A percentile compares a stretch with the other conserved stretches of the same genome.
These are phyloP conservation scores for Beauveria scarabaeidicola DNA, from an alignment of 2,329 filamentous ascomycete genomes.

Conservation along the genomic window DNA sequence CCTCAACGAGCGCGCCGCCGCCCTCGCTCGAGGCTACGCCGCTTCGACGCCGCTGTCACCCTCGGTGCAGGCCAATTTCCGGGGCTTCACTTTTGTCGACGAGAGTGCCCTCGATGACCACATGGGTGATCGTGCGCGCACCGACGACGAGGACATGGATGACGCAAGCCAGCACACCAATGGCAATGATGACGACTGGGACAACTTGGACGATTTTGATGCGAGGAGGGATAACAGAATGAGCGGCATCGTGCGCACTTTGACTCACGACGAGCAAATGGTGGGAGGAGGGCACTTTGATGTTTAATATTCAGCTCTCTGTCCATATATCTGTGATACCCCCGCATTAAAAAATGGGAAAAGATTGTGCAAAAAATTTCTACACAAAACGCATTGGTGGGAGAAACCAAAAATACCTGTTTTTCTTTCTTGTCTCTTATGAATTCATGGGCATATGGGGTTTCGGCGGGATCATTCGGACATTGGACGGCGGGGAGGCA, in stretches of 20 bases:
- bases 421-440: background rate
- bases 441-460: background rate
- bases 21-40: constrained; percentile 74
- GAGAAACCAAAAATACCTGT: background rate
- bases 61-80: constrained; percentile 95
- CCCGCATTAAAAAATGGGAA: background rate
- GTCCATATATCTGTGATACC: constrained; percentile 3
- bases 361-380: background rate
- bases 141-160: constrained; percentile 52
- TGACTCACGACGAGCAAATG: constrained; percentile 53
- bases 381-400: background rate
- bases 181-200: constrained; percentile 44
- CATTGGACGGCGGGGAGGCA: background rate
- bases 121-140: constrained; percentile 47
- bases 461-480: background rate
- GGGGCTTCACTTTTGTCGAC: constrained; percentile 98
- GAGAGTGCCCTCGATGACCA: constrained; percentile 90
- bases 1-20: constrained; percentile 82
- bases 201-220: constrained; percentile 49
- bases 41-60: constrained; percentile 89
- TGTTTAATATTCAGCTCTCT: constrained; percentile 35
- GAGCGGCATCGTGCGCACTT: constrained; percentile 54
- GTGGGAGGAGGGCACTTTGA: constrained; percentile 58
- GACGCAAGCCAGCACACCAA: constrained; percentile 32
- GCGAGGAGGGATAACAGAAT: constrained; percentile 47